Percentiles rank a stretch among this genome's conserved stretches.
These are phyloP conservation scores for Crithidia brevicula DNA, from an alignment of 208 protist genomes.

Conservation along the genomic window DNA sequence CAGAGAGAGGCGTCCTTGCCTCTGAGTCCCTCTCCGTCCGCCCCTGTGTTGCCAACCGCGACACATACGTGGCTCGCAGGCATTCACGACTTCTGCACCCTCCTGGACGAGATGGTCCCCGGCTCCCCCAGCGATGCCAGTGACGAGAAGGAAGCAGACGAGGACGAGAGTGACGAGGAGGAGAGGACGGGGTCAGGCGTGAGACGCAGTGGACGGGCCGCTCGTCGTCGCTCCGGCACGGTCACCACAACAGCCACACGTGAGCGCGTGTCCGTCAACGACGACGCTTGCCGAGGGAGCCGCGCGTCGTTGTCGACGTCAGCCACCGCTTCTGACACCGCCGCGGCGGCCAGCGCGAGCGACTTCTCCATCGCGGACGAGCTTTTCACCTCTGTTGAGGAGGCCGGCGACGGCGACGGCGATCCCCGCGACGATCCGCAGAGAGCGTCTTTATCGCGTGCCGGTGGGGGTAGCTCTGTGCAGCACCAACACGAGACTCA, in stretches of 20 bases:
- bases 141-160: background rate
- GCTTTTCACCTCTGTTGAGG: slow-evolving; percentile 23
- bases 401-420: slow-evolving; percentile 15
- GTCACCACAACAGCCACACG: slow-evolving; percentile 15
- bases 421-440: too few species aligned
- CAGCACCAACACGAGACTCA: background rate
- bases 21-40: background rate
- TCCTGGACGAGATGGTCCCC: slow-evolving; percentile 24
- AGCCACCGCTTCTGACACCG: slow-evolving; percentile 17
- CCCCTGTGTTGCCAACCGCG: slow-evolving; percentile 4
- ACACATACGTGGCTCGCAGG: slow-evolving; percentile 24
- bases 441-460: too few species aligned
- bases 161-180: background rate
- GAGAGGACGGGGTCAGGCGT: background rate
- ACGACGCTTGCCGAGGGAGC: background rate
- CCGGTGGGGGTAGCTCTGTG: too few species aligned
- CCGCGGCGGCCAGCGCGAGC: slow-evolving; percentile 11
- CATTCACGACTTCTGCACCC: slow-evolving; percentile 24
- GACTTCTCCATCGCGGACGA: slow-evolving; percentile 28
- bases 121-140: background rate
- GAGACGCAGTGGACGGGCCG: background rate
- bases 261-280: slow-evolving; percentile 8
- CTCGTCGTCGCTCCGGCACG: background rate
- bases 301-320: slow-evolving; percentile 2
- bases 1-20: background rate